Evolutionary conservation across 2,329 filamentous ascomycete species (phyloP).

Genomic region (Trichophyton rubrum): DNA sequence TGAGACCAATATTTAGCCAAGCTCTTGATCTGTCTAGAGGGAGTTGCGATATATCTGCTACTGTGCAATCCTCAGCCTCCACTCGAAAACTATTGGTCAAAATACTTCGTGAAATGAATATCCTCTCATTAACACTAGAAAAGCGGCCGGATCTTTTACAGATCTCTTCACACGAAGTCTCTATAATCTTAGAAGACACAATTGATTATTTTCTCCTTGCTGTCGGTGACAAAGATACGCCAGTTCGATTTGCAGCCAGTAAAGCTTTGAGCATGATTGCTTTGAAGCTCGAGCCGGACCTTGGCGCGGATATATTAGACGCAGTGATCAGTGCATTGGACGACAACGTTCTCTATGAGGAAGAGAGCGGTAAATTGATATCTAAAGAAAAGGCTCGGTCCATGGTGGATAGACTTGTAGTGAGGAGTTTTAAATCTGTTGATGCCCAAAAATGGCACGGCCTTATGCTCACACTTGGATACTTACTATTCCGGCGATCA

Average conservation of each 20-base stretch:
- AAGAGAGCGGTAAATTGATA: constrained; percentile 30
- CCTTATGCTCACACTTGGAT: constrained; percentile 71
- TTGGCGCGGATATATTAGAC: constrained; percentile 78
- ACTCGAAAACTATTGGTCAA: constrained; percentile 76
- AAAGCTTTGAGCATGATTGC: constrained; percentile 85
- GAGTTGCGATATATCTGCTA: constrained; percentile 37
- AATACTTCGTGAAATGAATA: constrained; percentile 61
- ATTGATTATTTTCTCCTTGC: constrained; percentile 70
- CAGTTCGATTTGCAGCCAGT: constrained; percentile 78
- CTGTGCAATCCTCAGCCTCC: constrained; percentile 59
- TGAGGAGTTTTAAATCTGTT: constrained; percentile 56
- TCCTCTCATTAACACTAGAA: constrained; percentile 49
- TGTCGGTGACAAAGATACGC: constrained; percentile 77
- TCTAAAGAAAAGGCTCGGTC: constrained; percentile 24
- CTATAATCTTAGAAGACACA: constrained; percentile 58
- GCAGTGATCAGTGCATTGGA: constrained; percentile 61
- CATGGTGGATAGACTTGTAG: constrained; percentile 28
- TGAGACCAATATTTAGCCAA: constrained; percentile 53
- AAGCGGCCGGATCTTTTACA: constrained; percentile 19
- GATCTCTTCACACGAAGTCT: constrained; percentile 21
- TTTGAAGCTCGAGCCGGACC: constrained; percentile 61
- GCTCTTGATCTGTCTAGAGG: constrained; percentile 48
- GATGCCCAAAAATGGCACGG: constrained; percentile 86
- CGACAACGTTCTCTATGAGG: constrained; percentile 49
- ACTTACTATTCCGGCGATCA: constrained; percentile 73